These are phyloP conservation scores for Podaxis carcinomalis DNA, from an alignment of 768 basidiomycete species.

Conservation along the genomic window DNA sequence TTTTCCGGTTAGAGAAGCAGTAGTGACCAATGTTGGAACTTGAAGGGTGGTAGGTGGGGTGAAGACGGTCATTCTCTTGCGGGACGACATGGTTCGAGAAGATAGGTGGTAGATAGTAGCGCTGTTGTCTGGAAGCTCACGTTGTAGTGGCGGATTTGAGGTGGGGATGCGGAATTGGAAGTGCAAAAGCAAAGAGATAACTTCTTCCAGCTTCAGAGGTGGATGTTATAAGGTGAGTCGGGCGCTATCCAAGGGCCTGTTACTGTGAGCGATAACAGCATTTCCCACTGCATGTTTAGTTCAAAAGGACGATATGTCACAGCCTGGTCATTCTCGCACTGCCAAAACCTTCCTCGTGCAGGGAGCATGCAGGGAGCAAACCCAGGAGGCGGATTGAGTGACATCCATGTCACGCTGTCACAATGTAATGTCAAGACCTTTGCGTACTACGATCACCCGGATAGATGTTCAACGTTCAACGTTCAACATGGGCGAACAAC, in stretches of 20 bases:
- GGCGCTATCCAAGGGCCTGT: not conserved
- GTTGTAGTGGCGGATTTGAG: not conserved
- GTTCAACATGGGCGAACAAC: not conserved
- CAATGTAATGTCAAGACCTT: not conserved
- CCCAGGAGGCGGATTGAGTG: not conserved
- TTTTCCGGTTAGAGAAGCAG: constrained; percentile 26
- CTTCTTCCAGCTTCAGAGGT: not conserved
- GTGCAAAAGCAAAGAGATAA: not conserved
- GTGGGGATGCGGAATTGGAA: not conserved
- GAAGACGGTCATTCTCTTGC: constrained; percentile 33
- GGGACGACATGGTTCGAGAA: constrained; percentile 24
- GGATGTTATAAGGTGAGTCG: not conserved
- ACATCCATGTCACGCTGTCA: not conserved
- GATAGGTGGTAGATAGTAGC: not conserved
- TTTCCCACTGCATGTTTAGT: not conserved
- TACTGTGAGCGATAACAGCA: not conserved
- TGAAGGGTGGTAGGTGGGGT: constrained; percentile 26
- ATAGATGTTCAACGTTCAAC: not conserved
- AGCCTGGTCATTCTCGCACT: not conserved
- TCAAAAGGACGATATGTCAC: not conserved
- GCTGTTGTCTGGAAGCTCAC: not conserved
- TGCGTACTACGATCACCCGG: not conserved
- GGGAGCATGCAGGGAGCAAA: not conserved
- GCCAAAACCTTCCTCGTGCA: not conserved
- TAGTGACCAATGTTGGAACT: constrained; percentile 18